These are phyloP conservation scores for Asterophora lycoperdoides DNA, from an alignment of 768 basidiomycete species.

Conservation along the genomic window DNA sequence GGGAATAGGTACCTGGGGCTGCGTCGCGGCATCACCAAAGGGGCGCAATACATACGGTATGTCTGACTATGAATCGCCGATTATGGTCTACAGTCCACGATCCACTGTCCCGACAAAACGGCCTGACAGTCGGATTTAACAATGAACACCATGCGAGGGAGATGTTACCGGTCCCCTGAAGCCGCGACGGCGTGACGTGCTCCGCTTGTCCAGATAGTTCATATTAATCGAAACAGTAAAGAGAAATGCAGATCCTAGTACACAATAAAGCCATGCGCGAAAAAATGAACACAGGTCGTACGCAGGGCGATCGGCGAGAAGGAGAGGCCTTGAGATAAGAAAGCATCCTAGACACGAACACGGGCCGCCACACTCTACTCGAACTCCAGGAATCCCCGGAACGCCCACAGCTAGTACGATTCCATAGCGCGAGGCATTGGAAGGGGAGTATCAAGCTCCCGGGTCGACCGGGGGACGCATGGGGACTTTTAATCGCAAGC, in stretches of 20 bases:
- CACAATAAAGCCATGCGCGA: background rate
- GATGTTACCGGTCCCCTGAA: background rate
- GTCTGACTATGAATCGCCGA: too few species aligned
- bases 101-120: too few species aligned
- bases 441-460: background rate
- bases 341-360: too few species aligned
- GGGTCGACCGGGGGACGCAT: constrained; percentile 1
- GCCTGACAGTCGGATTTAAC: too few species aligned
- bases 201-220: too few species aligned
- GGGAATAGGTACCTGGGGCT: background rate
- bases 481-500: background rate
- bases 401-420: background rate
- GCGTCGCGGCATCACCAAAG: constrained; percentile 1
- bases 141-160: background rate
- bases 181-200: too few species aligned
- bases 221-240: background rate
- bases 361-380: too few species aligned
- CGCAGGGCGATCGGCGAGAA: background rate
- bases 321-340: background rate
- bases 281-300: background rate
- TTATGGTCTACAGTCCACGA: too few species aligned
- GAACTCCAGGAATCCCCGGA: background rate
- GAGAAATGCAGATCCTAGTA: constrained; percentile 1
- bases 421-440: background rate
- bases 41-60: too few species aligned